Evolutionary conservation across 169 alveolate species (phyloP).

Genomic region (Eimeria acervulina): DNA sequence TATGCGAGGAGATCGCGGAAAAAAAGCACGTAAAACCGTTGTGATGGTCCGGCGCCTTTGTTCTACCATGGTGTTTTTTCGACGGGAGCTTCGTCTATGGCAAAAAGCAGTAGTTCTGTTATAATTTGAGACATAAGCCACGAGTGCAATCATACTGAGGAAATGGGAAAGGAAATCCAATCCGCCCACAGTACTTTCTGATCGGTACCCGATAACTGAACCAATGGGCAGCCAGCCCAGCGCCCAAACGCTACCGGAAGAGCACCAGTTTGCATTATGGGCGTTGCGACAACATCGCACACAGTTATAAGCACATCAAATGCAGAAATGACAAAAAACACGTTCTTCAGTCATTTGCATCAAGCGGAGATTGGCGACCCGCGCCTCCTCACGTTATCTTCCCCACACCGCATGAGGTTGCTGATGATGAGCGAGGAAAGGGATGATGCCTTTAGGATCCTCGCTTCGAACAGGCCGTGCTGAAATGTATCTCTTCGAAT

Average conservation of each 20-base stretch:
- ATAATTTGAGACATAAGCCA: not conserved
- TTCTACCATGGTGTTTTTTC: not conserved
- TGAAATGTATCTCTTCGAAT: not conserved
- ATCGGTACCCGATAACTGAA: not conserved
- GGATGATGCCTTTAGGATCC: not conserved
- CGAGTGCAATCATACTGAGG: not conserved
- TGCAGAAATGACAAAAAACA: not conserved
- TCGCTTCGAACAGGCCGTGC: not conserved
- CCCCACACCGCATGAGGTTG: not conserved
- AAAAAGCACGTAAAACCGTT: not conserved
- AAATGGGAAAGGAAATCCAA: not conserved
- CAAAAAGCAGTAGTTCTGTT: not conserved
- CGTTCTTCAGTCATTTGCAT: not conserved
- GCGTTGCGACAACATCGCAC: not conserved
- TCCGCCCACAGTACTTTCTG: not conserved
- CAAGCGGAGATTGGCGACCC: not conserved
- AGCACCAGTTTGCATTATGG: not conserved
- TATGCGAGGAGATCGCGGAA: not conserved
- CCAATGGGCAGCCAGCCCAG: conserved; percentile 62
- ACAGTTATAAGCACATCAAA: not conserved
- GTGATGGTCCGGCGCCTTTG: not conserved
- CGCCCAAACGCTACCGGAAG: not conserved
- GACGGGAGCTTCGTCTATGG: not conserved
- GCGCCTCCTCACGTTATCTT: not conserved
- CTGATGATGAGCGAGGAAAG: not conserved